A percentile compares a stretch with the other conserved stretches of the same genome.
Conservation (phyloP, 1,139 yeast species). For the Candida sp. region DNA sequence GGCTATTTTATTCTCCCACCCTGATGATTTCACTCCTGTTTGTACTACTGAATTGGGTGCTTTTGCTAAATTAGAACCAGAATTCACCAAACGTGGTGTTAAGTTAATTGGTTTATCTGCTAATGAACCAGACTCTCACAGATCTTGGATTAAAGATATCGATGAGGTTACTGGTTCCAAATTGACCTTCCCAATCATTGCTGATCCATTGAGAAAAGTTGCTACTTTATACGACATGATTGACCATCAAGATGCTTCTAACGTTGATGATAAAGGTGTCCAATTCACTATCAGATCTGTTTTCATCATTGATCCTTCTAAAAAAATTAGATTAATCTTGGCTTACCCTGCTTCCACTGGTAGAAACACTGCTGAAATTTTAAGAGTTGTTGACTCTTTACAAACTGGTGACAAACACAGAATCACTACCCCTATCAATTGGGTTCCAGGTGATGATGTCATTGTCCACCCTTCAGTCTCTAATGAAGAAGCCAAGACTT, state of each 20-base stretch:
- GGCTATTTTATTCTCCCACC: slow-evolving; percentile 87
- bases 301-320: slow-evolving; percentile 80
- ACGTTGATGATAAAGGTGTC: slow-evolving; percentile 66
- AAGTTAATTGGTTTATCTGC: slow-evolving; percentile 86
- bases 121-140: slow-evolving; percentile 73
- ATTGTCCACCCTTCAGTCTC: slow-evolving; percentile 83
- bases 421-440: slow-evolving; percentile 78
- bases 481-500: slow-evolving; percentile 75
- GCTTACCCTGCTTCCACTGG: slow-evolving; percentile 92
- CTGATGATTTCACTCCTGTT: slow-evolving; percentile 93
- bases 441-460: slow-evolving; percentile 79
- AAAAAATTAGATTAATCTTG: slow-evolving; percentile 78
- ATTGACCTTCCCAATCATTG: slow-evolving; percentile 83
- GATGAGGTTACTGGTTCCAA: slow-evolving; percentile 66
- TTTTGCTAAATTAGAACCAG: slow-evolving; percentile 79
- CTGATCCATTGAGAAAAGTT: slow-evolving; percentile 77
- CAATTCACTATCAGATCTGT: slow-evolving; percentile 74
- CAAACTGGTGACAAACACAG: slow-evolving; percentile 79
- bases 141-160: slow-evolving; percentile 82
- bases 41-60: slow-evolving; percentile 96
- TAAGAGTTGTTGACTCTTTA: slow-evolving; percentile 82
- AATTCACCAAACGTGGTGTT: slow-evolving; percentile 74
- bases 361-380: slow-evolving; percentile 83
- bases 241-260: slow-evolving; percentile 82
- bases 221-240: slow-evolving; percentile 88